Conservation (phyloP, 768 basidiomycete genomes). For the Leccinum imitatum region DNA sequence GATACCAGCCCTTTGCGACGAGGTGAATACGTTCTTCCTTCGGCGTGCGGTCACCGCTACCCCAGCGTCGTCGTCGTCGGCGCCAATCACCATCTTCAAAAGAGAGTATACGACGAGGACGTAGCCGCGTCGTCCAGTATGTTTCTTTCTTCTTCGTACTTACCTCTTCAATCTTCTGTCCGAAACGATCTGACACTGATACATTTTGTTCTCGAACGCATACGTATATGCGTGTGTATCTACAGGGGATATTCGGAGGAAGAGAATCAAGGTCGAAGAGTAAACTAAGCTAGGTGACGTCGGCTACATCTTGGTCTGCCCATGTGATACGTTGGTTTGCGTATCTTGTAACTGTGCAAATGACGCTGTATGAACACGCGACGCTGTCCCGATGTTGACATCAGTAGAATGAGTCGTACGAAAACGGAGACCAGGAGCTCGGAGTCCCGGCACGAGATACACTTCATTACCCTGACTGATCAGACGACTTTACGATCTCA, state of each 20-base stretch:
- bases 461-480: no score
- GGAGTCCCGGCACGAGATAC: no score
- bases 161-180: background rate
- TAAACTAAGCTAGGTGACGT: background rate
- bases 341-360: no score
- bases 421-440: no score
- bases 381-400: no score
- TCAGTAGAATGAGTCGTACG: no score
- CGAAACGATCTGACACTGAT: background rate
- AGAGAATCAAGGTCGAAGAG: constrained; percentile 21
- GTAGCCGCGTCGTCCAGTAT: background rate
- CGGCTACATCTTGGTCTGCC: background rate
- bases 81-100: constrained; percentile 2
- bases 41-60: background rate
- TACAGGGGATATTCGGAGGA: constrained; percentile 6
- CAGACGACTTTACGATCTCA: no score
- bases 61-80: background rate
- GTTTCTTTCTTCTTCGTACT: background rate
- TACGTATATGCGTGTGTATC: no score
- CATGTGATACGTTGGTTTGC: no score
- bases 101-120: constrained; percentile 15
- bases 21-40: constrained; percentile 4
- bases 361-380: background rate
- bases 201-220: background rate
- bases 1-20: background rate